A percentile compares a stretch with the other conserved stretches of the same genome.
Conservation (phyloP, 2,329 filamentous ascomycete genomes). For the Chaetomium olivaceum region DNA sequence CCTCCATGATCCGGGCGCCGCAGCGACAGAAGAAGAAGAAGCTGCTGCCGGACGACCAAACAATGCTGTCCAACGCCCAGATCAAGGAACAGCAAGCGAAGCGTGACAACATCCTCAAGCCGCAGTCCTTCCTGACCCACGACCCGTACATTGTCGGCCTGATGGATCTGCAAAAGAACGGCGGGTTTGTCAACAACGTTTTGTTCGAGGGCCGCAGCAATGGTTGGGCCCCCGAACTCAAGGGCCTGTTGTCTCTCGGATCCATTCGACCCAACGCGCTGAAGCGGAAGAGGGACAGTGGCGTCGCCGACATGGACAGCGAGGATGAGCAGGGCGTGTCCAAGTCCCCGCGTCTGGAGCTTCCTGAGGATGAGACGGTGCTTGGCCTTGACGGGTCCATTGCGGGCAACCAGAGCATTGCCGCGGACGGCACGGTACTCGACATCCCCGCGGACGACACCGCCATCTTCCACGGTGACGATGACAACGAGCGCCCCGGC, state of each 20-base stretch:
- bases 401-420: conserved; percentile 55
- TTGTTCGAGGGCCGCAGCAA: conserved; percentile 77
- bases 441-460: conserved; percentile 63
- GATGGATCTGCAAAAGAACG: conserved; percentile 88
- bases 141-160: conserved; percentile 85
- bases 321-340: conserved; percentile 62
- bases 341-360: conserved; percentile 69
- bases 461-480: conserved; percentile 47
- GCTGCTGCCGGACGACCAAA: conserved; percentile 77
- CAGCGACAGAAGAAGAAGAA: conserved; percentile 76
- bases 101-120: conserved; percentile 81
- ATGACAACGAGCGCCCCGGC: conserved; percentile 43
- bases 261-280: conserved; percentile 75
- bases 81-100: conserved; percentile 87
- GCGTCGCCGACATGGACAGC: conserved; percentile 75
- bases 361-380: conserved; percentile 63
- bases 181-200: conserved; percentile 84
- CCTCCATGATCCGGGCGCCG: conserved; percentile 62
- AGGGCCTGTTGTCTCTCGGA: conserved; percentile 87
- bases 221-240: conserved; percentile 88
- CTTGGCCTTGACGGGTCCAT: conserved; percentile 51
- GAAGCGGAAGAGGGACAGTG: conserved; percentile 92
- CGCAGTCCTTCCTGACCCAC: conserved; percentile 78
- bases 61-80: conserved; percentile 71
- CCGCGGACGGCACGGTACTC: conserved; percentile 61